Percentiles rank a stretch among this genome's conserved stretches.
phyloP scores from a whole-genome alignment of 257 asterid genomes.

The Nicotiana obtusifolia region DNA sequence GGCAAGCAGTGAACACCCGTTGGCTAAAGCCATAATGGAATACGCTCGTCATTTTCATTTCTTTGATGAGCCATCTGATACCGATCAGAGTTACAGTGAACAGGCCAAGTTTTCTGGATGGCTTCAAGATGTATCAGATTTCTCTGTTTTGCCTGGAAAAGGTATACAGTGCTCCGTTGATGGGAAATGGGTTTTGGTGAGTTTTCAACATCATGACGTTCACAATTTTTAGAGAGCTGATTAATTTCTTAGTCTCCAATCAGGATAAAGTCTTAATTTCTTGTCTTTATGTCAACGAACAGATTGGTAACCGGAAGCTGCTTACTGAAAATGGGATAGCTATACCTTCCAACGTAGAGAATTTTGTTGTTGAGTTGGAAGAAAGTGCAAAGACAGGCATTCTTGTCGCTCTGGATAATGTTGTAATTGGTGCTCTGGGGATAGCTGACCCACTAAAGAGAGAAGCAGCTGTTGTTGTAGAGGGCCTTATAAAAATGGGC shows the following conservation, averaged over 20 bases:
- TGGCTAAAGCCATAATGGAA: slow-evolving; percentile 86
- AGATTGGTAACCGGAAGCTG: slow-evolving; percentile 93
- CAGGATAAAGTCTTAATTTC: background rate
- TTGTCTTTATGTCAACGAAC: slow-evolving; percentile 1
- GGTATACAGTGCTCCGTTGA: slow-evolving; percentile 77
- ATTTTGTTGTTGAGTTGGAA: slow-evolving; percentile 76
- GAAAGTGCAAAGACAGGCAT: slow-evolving; percentile 91
- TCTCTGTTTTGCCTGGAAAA: slow-evolving; percentile 83
- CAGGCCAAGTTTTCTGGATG: slow-evolving; percentile 63
- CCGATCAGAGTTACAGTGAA: slow-evolving; percentile 30
- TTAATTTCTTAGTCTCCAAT: background rate
- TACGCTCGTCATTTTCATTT: slow-evolving; percentile 94
- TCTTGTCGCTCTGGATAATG: slow-evolving; percentile 57
- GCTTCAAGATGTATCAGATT: slow-evolving; percentile 75
- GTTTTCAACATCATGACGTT: slow-evolving; percentile 19
- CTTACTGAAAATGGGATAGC: slow-evolving; percentile 52
- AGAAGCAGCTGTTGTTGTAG: slow-evolving; percentile 92
- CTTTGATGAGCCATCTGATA: slow-evolving; percentile 53
- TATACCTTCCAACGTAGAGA: slow-evolving; percentile 57
- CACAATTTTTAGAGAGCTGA: background rate
- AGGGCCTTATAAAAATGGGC: slow-evolving; percentile 90
- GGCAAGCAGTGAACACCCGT: slow-evolving; percentile 97
- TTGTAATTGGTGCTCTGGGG: slow-evolving; percentile 76
- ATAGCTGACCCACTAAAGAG: slow-evolving; percentile 94
- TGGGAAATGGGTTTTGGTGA: slow-evolving; percentile 74